Percentiles rank a stretch among this genome's conserved stretches.
phyloP scores from a whole-genome alignment of 2,329 filamentous ascomycete species.

The Ilyonectria sp. region DNA sequence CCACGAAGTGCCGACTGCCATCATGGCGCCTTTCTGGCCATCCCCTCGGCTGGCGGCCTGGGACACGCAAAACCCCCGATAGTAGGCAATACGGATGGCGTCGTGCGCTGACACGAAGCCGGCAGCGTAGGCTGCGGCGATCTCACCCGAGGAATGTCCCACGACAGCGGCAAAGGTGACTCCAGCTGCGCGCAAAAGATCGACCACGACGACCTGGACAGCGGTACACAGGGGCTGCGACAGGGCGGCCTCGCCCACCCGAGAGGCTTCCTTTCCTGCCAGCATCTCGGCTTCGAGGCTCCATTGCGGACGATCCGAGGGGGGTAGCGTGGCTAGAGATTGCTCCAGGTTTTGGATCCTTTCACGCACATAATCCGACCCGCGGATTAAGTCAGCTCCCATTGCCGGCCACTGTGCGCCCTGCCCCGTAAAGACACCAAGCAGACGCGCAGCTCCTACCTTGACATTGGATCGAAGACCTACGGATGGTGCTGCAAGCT shows the following conservation, averaged over 20 bases:
- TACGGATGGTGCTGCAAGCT: no score
- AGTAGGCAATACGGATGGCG: slow-evolving; percentile 46
- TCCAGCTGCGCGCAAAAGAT: slow-evolving; percentile 48
- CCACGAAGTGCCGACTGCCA: slow-evolving; percentile 42
- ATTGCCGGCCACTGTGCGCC: slow-evolving; percentile 54
- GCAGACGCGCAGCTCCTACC: no score
- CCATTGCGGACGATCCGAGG: no score
- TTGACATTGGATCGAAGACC: no score
- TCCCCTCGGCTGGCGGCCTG: no score
- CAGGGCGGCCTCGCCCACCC: slow-evolving; percentile 46
- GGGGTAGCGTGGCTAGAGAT: slow-evolving; percentile 40
- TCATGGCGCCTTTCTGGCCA: slow-evolving; percentile 31
- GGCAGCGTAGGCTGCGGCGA: slow-evolving; percentile 64
- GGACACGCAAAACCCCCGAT: slow-evolving; percentile 20
- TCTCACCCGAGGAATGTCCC: slow-evolving; percentile 67
- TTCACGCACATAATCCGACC: no score
- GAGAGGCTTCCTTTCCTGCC: no score
- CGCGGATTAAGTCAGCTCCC: no score
- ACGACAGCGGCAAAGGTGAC: slow-evolving; percentile 55
- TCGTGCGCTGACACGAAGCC: slow-evolving; percentile 56
- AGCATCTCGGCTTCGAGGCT: no score
- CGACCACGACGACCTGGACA: slow-evolving; percentile 48
- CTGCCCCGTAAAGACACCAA: slow-evolving; percentile 54
- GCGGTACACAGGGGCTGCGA: slow-evolving; percentile 53
- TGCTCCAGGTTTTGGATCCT: no score